Percentiles rank a stretch among this genome's conserved stretches.
These are phyloP conservation scores for Leccinum olivaceoglutinosum DNA, from an alignment of 1,284 basidiomycete species.

Conservation along the genomic window DNA sequence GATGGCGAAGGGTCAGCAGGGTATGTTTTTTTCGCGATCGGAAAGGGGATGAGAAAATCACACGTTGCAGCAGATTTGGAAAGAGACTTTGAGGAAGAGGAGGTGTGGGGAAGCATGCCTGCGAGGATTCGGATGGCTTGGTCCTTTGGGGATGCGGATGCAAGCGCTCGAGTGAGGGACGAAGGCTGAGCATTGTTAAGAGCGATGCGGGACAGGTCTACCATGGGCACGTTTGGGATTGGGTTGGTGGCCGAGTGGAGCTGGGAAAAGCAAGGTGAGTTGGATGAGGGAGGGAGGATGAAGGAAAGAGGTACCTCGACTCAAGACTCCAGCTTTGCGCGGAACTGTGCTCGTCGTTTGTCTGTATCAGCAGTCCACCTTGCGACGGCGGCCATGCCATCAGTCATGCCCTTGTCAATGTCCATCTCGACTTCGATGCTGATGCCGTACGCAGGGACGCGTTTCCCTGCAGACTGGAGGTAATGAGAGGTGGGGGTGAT, in stretches of 20 bases:
- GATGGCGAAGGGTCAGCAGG: constrained; percentile 34
- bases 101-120: constrained; percentile 43
- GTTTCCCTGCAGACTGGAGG: constrained; percentile 55
- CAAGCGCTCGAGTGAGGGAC: constrained; percentile 60
- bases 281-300: neutral
- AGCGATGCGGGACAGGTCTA: constrained; percentile 57
- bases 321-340: constrained; percentile 59
- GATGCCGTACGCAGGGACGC: constrained; percentile 73
- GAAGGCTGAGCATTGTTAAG: constrained; percentile 48
- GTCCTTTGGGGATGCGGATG: constrained; percentile 66
- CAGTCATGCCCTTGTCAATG: constrained; percentile 69
- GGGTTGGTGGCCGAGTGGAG: constrained; percentile 39
- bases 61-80: constrained; percentile 29
- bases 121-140: constrained; percentile 31
- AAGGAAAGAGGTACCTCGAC: constrained; percentile 40
- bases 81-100: constrained; percentile 41
- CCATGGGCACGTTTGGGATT: constrained; percentile 58
- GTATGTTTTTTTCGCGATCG: constrained; percentile 34
- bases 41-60: constrained; percentile 41
- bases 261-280: constrained; percentile 32
- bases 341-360: constrained; percentile 51
- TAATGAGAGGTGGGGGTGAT: constrained; percentile 66
- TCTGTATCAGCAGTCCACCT: constrained; percentile 73
- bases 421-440: constrained; percentile 83
- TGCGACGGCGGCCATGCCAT: constrained; percentile 79